Evolutionary conservation across 2,329 filamentous ascomycete genomes (phyloP).

Genomic region (Emmonsia crescens): DNA sequence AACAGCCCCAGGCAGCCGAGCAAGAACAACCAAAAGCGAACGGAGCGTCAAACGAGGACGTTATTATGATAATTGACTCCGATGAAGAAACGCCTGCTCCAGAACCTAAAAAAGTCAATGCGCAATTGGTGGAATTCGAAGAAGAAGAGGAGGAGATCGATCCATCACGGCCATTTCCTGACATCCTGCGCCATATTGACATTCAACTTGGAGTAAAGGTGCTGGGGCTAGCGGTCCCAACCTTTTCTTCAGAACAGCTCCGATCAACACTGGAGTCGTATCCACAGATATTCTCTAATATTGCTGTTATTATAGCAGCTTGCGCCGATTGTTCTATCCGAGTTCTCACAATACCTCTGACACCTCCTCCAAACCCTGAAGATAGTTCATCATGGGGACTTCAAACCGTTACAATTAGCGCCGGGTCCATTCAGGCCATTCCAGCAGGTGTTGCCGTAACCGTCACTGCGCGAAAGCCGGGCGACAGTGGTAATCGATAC

Average conservation of each 20-base stretch:
- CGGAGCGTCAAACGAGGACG: slow-evolving; percentile 30
- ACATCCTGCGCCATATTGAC: slow-evolving; percentile 45
- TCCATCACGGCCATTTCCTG: slow-evolving; percentile 43
- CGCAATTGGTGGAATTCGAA: slow-evolving; percentile 35
- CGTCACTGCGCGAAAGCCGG: slow-evolving; percentile 36
- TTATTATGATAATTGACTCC: slow-evolving; percentile 46
- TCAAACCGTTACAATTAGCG: slow-evolving; percentile 38
- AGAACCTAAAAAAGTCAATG: slow-evolving; percentile 19
- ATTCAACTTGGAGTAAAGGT: slow-evolving; percentile 45
- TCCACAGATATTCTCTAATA: slow-evolving; percentile 38
- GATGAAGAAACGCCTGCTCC: slow-evolving; percentile 43
- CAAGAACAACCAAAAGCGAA: slow-evolving; percentile 28
- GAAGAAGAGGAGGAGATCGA: slow-evolving; percentile 49
- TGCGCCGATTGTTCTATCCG: slow-evolving; percentile 48
- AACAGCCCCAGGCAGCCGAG: slow-evolving; percentile 16
- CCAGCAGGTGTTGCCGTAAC: slow-evolving; percentile 43
- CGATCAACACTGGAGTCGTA: slow-evolving; percentile 33
- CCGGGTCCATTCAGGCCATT: slow-evolving; percentile 38
- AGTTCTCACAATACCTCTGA: slow-evolving; percentile 44
- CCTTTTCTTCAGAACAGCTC: slow-evolving; percentile 33
- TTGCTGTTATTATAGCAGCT: slow-evolving; percentile 43
- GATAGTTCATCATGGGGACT: slow-evolving; percentile 31
- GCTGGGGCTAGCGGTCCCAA: slow-evolving; percentile 40
- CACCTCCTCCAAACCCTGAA: slow-evolving; percentile 37
- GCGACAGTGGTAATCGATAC: slow-evolving; percentile 20